Percentiles rank a stretch among this genome's conserved stretches.
Conservation (phyloP, 73 alveolate species). For the Paramecium pentaurelia region DNA sequence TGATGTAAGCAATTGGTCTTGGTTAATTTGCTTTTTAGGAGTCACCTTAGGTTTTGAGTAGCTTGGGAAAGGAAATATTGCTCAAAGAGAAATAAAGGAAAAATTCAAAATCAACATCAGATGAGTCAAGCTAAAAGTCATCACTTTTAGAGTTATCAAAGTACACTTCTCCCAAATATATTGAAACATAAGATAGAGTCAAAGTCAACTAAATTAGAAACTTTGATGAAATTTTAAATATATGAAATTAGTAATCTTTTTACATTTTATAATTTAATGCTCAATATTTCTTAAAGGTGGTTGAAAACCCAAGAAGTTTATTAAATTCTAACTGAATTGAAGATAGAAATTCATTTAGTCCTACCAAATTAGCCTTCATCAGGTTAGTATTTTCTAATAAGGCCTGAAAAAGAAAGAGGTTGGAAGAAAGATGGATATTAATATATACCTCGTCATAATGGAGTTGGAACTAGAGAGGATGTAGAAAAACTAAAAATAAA, state of each 20-base stretch:
- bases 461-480: conserved; percentile 31
- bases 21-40: not conserved
- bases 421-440: conserved; percentile 37
- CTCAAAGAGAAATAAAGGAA: not conserved
- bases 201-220: not conserved
- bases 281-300: not conserved
- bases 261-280: not conserved
- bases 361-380: not conserved
- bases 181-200: not conserved
- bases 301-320: not conserved
- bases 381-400: conserved; percentile 1
- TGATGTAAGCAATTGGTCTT: not conserved
- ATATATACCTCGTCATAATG: conserved; percentile 12
- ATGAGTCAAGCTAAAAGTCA: not conserved
- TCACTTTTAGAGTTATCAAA: not conserved
- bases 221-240: conserved; percentile 7
- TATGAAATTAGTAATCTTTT: not conserved
- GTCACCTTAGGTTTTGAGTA: not conserved
- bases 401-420: conserved; percentile 6
- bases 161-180: not conserved
- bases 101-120: not conserved
- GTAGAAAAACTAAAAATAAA: conserved; percentile 24
- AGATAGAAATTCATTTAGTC: not conserved
- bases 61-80: not conserved
- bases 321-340: not conserved